Evolutionary conservation across 1,284 basidiomycete species (phyloP).

Genomic region (Phellopilus nigrolimitatus): DNA sequence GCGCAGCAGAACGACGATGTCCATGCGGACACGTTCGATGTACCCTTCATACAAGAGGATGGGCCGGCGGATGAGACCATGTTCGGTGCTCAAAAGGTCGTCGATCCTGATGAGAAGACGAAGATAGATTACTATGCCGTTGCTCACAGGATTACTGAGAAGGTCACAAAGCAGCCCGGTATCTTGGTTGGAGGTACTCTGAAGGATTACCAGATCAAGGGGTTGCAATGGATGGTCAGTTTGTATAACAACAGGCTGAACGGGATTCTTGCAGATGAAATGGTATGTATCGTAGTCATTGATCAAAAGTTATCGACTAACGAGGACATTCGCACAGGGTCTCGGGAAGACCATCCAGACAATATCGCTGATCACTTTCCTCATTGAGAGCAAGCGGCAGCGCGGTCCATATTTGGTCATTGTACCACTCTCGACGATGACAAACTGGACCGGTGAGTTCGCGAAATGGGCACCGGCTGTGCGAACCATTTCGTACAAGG

Average conservation of each 20-base stretch:
- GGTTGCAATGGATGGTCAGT: slow-evolving; percentile 97
- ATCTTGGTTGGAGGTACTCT: slow-evolving; percentile 83
- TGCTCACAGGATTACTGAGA: slow-evolving; percentile 92
- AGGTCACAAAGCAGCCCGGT: slow-evolving; percentile 75
- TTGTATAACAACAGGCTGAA: slow-evolving; percentile 98
- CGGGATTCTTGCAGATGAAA: slow-evolving; percentile 96
- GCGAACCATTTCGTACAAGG: slow-evolving; percentile 87
- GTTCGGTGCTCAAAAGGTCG: slow-evolving; percentile 76
- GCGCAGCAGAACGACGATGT: slow-evolving; percentile 88
- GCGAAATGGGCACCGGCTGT: slow-evolving; percentile 95
- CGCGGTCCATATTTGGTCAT: slow-evolving; percentile 96
- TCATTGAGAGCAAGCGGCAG: slow-evolving; percentile 90
- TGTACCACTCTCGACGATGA: slow-evolving; percentile 96
- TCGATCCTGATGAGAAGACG: slow-evolving; percentile 66
- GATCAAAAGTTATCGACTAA: slow-evolving; percentile 20
- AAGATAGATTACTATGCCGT: slow-evolving; percentile 98
- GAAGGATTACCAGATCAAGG: slow-evolving; percentile 92
- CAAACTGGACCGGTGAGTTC: slow-evolving; percentile 98
- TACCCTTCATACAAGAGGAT: slow-evolving; percentile 48
- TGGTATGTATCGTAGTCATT: slow-evolving; percentile 53
- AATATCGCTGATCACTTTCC: slow-evolving; percentile 93
- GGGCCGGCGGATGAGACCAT: slow-evolving; percentile 82
- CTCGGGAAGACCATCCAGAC: slow-evolving; percentile 96
- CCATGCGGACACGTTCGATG: slow-evolving; percentile 28
- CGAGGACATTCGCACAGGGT: slow-evolving; percentile 52